phyloP scores from a whole-genome alignment of 768 basidiomycete species.

The Termitomyces sp. region DNA sequence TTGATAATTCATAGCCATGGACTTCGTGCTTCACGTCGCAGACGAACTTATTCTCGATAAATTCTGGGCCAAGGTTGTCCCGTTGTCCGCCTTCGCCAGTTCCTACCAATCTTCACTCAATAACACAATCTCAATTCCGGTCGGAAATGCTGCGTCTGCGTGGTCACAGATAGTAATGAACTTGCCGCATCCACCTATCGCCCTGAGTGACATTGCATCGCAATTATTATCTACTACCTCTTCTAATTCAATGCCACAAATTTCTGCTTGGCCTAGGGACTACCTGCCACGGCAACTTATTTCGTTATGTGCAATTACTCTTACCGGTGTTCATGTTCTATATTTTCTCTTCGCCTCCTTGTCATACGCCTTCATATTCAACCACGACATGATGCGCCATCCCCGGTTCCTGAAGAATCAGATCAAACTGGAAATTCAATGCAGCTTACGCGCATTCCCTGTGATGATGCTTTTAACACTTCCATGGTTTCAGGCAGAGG shows the following conservation, averaged over 20 bases:
- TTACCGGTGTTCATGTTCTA: conserved; percentile 75
- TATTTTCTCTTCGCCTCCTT: conserved; percentile 87
- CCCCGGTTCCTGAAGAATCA: conserved; percentile 92
- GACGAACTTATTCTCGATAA: conserved; percentile 76
- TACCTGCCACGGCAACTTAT: conserved; percentile 73
- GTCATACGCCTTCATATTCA: conserved; percentile 85
- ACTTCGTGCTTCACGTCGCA: conserved; percentile 65
- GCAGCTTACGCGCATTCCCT: conserved; percentile 74
- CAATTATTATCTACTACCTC: conserved; percentile 21
- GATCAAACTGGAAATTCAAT: conserved; percentile 70
- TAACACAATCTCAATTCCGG: conserved; percentile 29
- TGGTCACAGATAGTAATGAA: conserved; percentile 51
- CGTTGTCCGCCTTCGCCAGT: conserved; percentile 44
- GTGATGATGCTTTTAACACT: conserved; percentile 78
- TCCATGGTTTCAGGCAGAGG: conserved; percentile 93
- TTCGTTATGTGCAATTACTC: conserved; percentile 66
- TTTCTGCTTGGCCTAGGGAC: conserved; percentile 83
- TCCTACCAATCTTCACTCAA: conserved; percentile 27
- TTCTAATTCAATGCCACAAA: conserved; percentile 23
- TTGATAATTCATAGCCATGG: conserved; percentile 49
- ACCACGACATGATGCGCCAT: conserved; percentile 92
- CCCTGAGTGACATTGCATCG: conserved; percentile 27
- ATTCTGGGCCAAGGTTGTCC: conserved; percentile 72
- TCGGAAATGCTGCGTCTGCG: conserved; percentile 28
- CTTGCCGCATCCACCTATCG: conserved; percentile 52